Conservation (phyloP, 2,329 filamentous ascomycete species). For the Aspergillus flavus region DNA sequence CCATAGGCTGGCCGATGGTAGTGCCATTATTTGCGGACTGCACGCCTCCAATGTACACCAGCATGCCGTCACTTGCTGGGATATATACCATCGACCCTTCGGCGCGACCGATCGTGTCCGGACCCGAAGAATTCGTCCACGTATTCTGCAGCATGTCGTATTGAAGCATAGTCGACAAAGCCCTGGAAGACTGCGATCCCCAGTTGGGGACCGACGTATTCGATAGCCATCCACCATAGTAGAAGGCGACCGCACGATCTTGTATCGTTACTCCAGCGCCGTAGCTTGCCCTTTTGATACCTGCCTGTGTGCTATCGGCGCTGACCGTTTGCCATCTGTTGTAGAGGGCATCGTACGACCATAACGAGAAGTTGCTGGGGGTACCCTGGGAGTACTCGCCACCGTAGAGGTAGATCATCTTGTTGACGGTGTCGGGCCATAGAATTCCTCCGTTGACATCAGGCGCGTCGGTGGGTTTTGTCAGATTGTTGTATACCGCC, state of each 20-base stretch:
- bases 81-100: constrained; percentile 12
- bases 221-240: constrained; percentile 11
- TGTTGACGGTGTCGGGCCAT: constrained; percentile 12
- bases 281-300: constrained; percentile 4
- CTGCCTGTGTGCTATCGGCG: background rate
- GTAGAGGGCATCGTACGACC: constrained; percentile 5
- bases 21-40: background rate
- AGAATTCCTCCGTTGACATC: constrained; percentile 9
- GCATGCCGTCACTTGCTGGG: constrained; percentile 11
- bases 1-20: background rate
- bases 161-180: constrained; percentile 2
- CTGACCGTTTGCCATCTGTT: background rate
- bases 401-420: constrained; percentile 12
- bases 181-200: background rate
- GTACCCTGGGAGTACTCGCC: constrained; percentile 1
- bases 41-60: constrained; percentile 10
- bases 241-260: constrained; percentile 3
- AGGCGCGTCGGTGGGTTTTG: constrained; percentile 2
- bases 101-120: constrained; percentile 9
- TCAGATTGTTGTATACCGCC: constrained; percentile 6
- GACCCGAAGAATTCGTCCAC: constrained; percentile 10
- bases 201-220: background rate
- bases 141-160: constrained; percentile 10
- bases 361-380: background rate
- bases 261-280: background rate